Conservation (phyloP, 2,329 filamentous ascomycete species). For the Microdochium trichocladiopsis region DNA sequence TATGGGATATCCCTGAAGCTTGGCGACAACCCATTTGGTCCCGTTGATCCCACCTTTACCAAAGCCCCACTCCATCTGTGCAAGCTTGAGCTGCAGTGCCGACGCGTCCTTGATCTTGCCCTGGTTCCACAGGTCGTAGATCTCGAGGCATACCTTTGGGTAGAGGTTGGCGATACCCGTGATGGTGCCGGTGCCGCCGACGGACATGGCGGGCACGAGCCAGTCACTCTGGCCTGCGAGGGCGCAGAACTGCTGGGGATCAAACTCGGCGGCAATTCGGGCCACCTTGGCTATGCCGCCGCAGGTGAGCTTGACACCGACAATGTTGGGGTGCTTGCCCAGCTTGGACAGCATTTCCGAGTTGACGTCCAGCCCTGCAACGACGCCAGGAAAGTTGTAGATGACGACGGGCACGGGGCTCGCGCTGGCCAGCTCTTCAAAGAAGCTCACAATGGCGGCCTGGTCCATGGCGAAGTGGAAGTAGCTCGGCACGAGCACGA, state of each 20-base stretch:
- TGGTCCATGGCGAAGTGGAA: constrained; percentile 55
- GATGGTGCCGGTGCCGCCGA: constrained; percentile 8
- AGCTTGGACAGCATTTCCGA: constrained; percentile 56
- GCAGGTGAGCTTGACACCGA: constrained; percentile 66
- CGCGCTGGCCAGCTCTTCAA: constrained; percentile 51
- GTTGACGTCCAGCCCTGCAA: constrained; percentile 59
- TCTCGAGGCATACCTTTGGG: constrained; percentile 37
- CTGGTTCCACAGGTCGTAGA: constrained; percentile 38
- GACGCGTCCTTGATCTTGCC: constrained; percentile 41
- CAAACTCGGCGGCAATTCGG: constrained; percentile 32
- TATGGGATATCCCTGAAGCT: constrained; percentile 43
- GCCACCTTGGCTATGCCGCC: constrained; percentile 69
- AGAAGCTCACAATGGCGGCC: constrained; percentile 55
- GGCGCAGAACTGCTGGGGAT: constrained; percentile 15
- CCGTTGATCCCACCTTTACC: constrained; percentile 53
- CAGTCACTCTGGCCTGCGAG: constrained; percentile 38
- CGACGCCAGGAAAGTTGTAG: constrained; percentile 67
- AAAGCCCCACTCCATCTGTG: constrained; percentile 47
- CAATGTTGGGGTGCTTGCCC: constrained; percentile 54
- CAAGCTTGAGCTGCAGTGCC: constrained; percentile 41
- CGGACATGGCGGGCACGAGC: constrained; percentile 25
- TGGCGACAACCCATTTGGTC: constrained; percentile 52
- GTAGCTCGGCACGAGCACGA: constrained; percentile 57
- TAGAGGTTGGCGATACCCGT: constrained; percentile 11
- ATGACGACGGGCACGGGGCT: constrained; percentile 59